Base-by-base conservation (phyloP, 2,329 filamentous ascomycete species). In the Claviceps lovelessii region DNA sequence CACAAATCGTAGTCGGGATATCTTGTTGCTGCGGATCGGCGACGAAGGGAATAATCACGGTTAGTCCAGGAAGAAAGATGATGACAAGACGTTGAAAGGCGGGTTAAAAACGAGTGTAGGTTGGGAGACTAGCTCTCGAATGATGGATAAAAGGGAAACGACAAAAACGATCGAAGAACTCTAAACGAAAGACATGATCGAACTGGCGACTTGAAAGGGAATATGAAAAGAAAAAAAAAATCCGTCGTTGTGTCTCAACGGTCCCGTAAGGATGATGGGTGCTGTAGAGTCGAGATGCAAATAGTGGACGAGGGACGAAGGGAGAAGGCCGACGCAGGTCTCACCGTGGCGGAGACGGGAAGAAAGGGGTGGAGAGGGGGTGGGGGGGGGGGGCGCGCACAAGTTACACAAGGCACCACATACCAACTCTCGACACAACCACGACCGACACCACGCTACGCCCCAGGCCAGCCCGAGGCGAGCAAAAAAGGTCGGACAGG, bases 101-200 rank as follows among this genome's bases (percentile, higher is more conserved):
- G n/a, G 13, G 44, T 8, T 13, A 63, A 59, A 63, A 61, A 63
- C 62, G 60, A 61, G 61, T 59, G 61, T 59, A 60, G 44, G 58
- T 51, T 8, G 55, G 51, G 58, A 61, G 59, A 50, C 58, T 59
- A 55, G 59, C 59, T 60, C 59, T 55, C 10, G 44, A 61, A 61
- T 44, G 52, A 39, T 37, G 49, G 52, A 39, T 37, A 49, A 17
- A 23, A 29, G 15, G 11, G n/a, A 46, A 29, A 44, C 19, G 10
- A 10, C 53, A 47, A 31, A 53, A 37, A 55, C 46, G 45, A 39
- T 57, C 59, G 60, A 60, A 60, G 62, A 50, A 54, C 53, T 58
- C 53, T 60, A 65, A 65, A 61, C 57, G 60, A 62, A 58, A 62
- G 63, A 68, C 68, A 71, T 70, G 59, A 63, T 70, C 67, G 62